Percentiles rank a stretch among this genome's conserved stretches.
phyloP scores from a whole-genome alignment of 2,329 filamentous ascomycete species.

The Thelonectria discophora region DNA sequence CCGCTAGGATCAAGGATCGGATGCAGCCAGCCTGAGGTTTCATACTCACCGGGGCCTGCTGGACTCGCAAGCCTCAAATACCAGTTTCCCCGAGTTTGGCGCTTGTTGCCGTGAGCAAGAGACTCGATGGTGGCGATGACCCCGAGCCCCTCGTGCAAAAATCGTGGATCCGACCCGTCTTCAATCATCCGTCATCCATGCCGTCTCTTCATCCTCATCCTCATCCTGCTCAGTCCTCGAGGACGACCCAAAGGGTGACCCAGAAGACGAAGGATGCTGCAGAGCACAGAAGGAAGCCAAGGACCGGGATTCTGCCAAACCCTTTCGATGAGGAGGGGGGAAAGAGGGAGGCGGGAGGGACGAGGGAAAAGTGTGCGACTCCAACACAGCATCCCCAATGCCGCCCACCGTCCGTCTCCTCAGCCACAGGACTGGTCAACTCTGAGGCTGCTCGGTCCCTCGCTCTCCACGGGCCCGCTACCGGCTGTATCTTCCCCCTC shows the following conservation, averaged over 20 bases:
- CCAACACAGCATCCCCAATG: slow-evolving; percentile 1
- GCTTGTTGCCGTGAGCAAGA: slow-evolving; percentile 14
- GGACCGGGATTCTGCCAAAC: not conserved
- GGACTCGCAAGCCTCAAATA: slow-evolving; percentile 21
- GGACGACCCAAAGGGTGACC: not conserved
- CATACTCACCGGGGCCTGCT: slow-evolving; percentile 34
- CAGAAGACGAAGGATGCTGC: slow-evolving; percentile 8
- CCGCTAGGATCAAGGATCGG: slow-evolving; percentile 36
- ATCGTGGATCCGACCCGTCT: slow-evolving; percentile 7
- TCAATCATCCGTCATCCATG: slow-evolving; percentile 18
- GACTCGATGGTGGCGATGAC: slow-evolving; percentile 17
- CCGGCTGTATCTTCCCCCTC: slow-evolving; percentile 7
- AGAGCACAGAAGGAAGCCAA: slow-evolving; percentile 2
- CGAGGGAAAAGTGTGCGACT: slow-evolving; percentile 1
- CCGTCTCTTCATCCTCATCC: slow-evolving; percentile 4
- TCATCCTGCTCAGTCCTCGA: not conserved
- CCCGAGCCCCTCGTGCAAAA: slow-evolving; percentile 7
- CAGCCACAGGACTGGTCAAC: not conserved
- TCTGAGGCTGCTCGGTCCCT: slow-evolving; percentile 15
- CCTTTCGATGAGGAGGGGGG: not conserved
- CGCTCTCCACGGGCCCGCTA: slow-evolving; percentile 8
- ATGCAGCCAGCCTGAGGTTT: slow-evolving; percentile 35
- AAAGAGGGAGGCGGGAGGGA: too few relatives aligned
- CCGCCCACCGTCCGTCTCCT: not conserved
- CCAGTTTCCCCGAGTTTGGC: slow-evolving; percentile 26